These are phyloP conservation scores for Dothideomycetes sp. DNA, from an alignment of 2,329 filamentous ascomycete species.

Conservation along the genomic window DNA sequence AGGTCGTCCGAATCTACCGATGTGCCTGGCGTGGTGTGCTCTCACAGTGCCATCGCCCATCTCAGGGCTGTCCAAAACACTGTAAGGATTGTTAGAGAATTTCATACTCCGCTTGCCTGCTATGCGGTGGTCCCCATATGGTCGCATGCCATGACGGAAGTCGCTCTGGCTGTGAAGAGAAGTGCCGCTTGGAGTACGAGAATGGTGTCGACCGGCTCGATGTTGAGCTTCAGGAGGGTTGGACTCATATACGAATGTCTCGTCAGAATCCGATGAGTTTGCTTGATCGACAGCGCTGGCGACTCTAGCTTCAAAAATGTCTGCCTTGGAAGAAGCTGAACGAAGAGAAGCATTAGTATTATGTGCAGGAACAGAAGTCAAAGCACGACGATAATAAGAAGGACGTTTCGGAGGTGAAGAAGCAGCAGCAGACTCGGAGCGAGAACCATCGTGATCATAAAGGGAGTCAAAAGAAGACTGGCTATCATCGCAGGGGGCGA, in stretches of 20 bases:
- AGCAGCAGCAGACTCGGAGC: slow-evolving; percentile 8
- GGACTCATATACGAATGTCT: slow-evolving; percentile 98
- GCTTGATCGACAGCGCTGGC: slow-evolving; percentile 93
- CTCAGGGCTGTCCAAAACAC: slow-evolving; percentile 43
- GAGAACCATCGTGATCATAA: slow-evolving; percentile 5
- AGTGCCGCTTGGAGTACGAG: slow-evolving; percentile 85
- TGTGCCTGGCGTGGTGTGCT: slow-evolving; percentile 65
- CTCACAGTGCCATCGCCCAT: slow-evolving; percentile 35
- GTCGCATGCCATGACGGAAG: slow-evolving; percentile 44
- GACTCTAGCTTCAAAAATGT: slow-evolving; percentile 96
- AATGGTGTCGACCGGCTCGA: slow-evolving; percentile 72
- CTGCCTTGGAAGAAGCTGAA: slow-evolving; percentile 80
- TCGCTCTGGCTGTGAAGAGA: slow-evolving; percentile 65
- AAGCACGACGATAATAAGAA: slow-evolving; percentile 7
- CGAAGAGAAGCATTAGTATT: slow-evolving; percentile 21
- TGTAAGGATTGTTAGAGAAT: slow-evolving; percentile 73
- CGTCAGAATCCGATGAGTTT: slow-evolving; percentile 92
- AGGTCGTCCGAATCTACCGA: slow-evolving; percentile 64
- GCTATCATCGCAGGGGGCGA: not conserved
- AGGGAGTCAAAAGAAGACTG: slow-evolving; percentile 3
- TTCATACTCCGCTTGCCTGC: slow-evolving; percentile 90
- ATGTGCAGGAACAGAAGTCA: slow-evolving; percentile 5
- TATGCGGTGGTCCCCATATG: slow-evolving; percentile 54
- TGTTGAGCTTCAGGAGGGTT: slow-evolving; percentile 62
- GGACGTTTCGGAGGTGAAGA: slow-evolving; percentile 5